phyloP scores from a whole-genome alignment of 805 yeast species.

The Huiozyma naganishii region DNA sequence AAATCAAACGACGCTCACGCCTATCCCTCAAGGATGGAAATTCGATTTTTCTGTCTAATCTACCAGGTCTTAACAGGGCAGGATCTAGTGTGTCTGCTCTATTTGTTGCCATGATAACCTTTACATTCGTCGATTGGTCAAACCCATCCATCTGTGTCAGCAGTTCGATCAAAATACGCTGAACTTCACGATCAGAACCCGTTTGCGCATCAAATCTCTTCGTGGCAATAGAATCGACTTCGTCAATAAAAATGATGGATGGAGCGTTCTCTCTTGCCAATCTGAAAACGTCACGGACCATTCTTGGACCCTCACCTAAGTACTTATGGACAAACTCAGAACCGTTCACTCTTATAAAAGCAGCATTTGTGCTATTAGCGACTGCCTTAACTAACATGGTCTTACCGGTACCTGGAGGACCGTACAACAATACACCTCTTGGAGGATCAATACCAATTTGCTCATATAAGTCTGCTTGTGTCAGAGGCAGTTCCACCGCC shows the following conservation, averaged over 20 bases:
- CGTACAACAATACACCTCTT: slow-evolving; percentile 90
- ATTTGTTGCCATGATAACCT: slow-evolving; percentile 98
- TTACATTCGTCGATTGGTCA: slow-evolving; percentile 89
- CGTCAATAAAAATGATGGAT: slow-evolving; percentile 93
- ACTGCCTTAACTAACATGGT: slow-evolving; percentile 99
- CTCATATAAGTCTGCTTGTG: slow-evolving; percentile 89
- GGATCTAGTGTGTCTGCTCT: slow-evolving; percentile 99
- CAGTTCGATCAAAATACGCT: slow-evolving; percentile 89
- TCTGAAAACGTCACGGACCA: slow-evolving; percentile 97
- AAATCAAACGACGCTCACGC: slow-evolving; percentile 94
- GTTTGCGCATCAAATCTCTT: slow-evolving; percentile 99
- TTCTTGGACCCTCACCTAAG: slow-evolving; percentile 98
- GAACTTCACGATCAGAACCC: slow-evolving; percentile 99
- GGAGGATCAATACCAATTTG: slow-evolving; percentile 99
- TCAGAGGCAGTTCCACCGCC: slow-evolving; percentile 93
- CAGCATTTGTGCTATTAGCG: slow-evolving; percentile 90
- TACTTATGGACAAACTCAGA: slow-evolving; percentile 97
- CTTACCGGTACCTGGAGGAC: slow-evolving; percentile 99
- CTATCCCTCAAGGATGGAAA: slow-evolving; percentile 94
- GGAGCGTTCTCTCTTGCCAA: slow-evolving; percentile 97
- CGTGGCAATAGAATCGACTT: slow-evolving; percentile 97
- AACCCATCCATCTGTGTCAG: slow-evolving; percentile 99
- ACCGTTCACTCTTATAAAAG: slow-evolving; percentile 94
- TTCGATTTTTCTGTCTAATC: slow-evolving; percentile 95
- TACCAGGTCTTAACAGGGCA: slow-evolving; percentile 94